phyloP scores from a whole-genome alignment of 176 grass and related monocot genomes.

The Tillandsia leiboldiana region DNA sequence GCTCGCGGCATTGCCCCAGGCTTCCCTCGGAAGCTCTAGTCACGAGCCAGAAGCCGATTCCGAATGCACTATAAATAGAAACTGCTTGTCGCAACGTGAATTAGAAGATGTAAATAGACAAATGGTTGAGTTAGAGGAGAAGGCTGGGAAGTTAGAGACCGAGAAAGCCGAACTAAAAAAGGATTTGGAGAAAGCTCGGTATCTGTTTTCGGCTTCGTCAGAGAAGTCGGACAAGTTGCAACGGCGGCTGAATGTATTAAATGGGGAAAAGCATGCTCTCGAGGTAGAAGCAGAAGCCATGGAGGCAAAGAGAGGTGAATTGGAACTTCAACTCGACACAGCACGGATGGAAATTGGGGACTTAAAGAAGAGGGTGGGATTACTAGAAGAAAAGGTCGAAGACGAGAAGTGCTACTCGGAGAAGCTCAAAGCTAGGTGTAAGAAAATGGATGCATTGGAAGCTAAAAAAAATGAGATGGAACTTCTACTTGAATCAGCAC shows the following conservation, averaged over 20 bases:
- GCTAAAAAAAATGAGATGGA: conserved; percentile 34
- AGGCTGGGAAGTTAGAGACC: conserved; percentile 31
- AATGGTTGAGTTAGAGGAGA: conserved; percentile 36
- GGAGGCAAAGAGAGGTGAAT: conserved; percentile 41
- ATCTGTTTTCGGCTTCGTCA: conserved; percentile 35
- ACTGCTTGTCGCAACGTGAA: conserved; percentile 2
- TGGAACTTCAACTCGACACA: conserved; percentile 46
- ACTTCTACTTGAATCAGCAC: conserved; percentile 35
- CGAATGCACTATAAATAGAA: neutral
- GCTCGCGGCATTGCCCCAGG: conserved; percentile 27
- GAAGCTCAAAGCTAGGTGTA: conserved; percentile 33
- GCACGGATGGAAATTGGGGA: conserved; percentile 33
- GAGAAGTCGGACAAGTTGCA: conserved; percentile 47
- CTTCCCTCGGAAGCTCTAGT: neutral
- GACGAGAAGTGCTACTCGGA: conserved; percentile 44
- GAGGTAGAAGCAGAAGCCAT: conserved; percentile 37
- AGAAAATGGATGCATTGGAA: conserved; percentile 48
- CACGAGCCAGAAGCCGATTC: neutral
- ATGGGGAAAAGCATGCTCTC: conserved; percentile 42
- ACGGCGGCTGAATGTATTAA: conserved; percentile 57
- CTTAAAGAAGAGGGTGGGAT: conserved; percentile 35
- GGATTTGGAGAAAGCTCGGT: conserved; percentile 34
- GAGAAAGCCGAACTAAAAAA: conserved; percentile 56
- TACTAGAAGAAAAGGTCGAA: conserved; percentile 39
- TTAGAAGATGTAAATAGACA: conserved; percentile 9